Conservation (phyloP, 2,329 filamentous ascomycete species). For the Metarhizium brunneum region DNA sequence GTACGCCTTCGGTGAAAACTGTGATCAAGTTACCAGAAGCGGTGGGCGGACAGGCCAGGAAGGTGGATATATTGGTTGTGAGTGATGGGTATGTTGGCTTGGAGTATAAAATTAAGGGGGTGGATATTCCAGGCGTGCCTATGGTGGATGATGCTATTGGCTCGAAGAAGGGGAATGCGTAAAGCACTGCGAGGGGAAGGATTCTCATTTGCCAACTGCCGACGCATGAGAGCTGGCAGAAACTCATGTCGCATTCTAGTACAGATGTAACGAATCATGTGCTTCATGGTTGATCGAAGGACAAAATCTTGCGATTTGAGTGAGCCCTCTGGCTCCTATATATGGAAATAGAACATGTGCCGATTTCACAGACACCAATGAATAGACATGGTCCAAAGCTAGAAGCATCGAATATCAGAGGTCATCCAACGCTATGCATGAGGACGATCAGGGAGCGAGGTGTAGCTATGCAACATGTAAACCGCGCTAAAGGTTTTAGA, state of each 20-base stretch:
- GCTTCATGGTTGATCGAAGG: background rate
- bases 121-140: slow-evolving; percentile 43
- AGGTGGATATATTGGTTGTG: slow-evolving; percentile 64
- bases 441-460: background rate
- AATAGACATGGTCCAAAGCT: background rate
- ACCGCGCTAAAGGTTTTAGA: background rate
- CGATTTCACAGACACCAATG: background rate
- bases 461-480: background rate
- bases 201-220: too few species aligned
- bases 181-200: background rate
- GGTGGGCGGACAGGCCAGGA: slow-evolving; percentile 39
- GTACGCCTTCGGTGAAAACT: slow-evolving; percentile 43
- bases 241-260: too few species aligned
- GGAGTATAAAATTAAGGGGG: slow-evolving; percentile 38
- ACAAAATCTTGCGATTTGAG: background rate
- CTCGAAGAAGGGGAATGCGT: slow-evolving; percentile 22
- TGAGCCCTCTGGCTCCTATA: background rate
- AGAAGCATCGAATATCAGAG: background rate
- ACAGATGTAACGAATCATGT: background rate
- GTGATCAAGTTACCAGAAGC: slow-evolving; percentile 51
- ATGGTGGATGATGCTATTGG: slow-evolving; percentile 35
- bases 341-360: background rate
- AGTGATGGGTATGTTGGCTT: slow-evolving; percentile 86
- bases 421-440: background rate
- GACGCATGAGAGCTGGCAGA: too few species aligned